These are phyloP conservation scores for Paraglomus occultum DNA, from an alignment of 192 early-diverging fungal species.

Conservation along the genomic window DNA sequence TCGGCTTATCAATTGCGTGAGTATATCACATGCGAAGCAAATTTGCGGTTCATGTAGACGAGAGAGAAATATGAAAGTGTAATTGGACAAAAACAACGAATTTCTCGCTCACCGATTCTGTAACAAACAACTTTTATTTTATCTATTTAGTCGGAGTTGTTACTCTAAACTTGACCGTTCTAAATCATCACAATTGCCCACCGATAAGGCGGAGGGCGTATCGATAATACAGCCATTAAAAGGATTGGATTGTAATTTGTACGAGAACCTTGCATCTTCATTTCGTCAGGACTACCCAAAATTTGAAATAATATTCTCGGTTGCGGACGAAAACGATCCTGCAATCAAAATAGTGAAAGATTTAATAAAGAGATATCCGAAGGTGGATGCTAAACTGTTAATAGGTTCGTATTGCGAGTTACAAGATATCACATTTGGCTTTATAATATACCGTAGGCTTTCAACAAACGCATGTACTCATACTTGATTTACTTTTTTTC, in stretches of 20 bases:
- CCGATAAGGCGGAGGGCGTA: conserved; percentile 65
- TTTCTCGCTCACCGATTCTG: no score
- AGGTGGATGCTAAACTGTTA: conserved; percentile 72
- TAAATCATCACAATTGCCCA: conserved; percentile 40
- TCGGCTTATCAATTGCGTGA: conserved; percentile 20
- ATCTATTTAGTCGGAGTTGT: conserved; percentile 30
- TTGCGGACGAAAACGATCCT: conserved; percentile 81
- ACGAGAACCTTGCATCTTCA: conserved; percentile 78
- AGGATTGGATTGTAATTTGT: conserved; percentile 83
- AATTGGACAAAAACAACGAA: no score
- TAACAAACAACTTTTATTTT: neutral
- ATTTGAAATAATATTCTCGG: conserved; percentile 88
- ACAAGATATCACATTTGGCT: neutral
- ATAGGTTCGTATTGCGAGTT: conserved; percentile 55
- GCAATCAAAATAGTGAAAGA: conserved; percentile 68
- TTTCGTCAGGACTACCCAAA: conserved; percentile 87
- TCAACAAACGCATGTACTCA: neutral
- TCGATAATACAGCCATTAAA: conserved; percentile 93
- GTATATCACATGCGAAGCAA: neutral
- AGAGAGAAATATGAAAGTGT: neutral
- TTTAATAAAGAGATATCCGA: conserved; percentile 69
- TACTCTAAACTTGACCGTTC: conserved; percentile 37
- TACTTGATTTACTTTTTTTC: no score
- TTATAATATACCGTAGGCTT: neutral
- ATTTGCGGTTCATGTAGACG: neutral